A percentile compares a stretch with the other conserved stretches of the same genome.
Evolutionary conservation across 306 rosid species (phyloP).

Genomic region (Gynostemma pentaphyllum): DNA sequence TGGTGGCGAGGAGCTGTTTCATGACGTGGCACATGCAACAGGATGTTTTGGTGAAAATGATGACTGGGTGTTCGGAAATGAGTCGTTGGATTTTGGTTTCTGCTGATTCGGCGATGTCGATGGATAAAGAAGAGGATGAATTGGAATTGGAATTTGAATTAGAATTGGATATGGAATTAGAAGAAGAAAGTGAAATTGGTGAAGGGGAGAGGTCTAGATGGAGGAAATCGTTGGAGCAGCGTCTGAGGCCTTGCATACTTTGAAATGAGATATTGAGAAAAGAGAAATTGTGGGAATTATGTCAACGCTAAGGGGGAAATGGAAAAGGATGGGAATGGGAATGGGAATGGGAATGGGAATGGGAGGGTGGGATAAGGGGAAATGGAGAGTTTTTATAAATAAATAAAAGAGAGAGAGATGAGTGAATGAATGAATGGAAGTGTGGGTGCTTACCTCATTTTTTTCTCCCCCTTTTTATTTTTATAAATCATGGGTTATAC

Average conservation of each 20-base stretch:
- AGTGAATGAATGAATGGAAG: conserved; percentile 3
- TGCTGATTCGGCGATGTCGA: conserved; percentile 74
- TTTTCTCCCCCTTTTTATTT: not conserved
- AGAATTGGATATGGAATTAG: too few species aligned
- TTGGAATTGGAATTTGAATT: too few species aligned
- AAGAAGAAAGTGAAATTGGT: conserved; percentile 24
- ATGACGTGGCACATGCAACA: conserved; percentile 99
- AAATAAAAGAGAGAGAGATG: too few species aligned
- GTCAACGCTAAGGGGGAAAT: too few species aligned
- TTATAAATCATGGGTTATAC: not conserved
- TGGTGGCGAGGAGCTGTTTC: conserved; percentile 81
- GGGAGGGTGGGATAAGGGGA: not conserved
- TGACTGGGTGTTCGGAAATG: conserved; percentile 85
- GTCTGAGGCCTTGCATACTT: conserved; percentile 60
- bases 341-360: not conserved
- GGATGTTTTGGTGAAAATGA: conserved; percentile 73
- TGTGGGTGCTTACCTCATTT: conserved; percentile 42
- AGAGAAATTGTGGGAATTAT: not conserved
- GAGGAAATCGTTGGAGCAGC: conserved; percentile 58
- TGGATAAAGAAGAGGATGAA: conserved; percentile 46
- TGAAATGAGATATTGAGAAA: not conserved
- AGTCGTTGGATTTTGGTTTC: conserved; percentile 75
- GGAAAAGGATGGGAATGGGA: not conserved
- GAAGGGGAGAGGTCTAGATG: conserved; percentile 36
- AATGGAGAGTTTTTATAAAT: conserved; percentile 16